Evolutionary conservation across 1,284 basidiomycete genomes (phyloP).

Genomic region (Puccinia coronata): DNA sequence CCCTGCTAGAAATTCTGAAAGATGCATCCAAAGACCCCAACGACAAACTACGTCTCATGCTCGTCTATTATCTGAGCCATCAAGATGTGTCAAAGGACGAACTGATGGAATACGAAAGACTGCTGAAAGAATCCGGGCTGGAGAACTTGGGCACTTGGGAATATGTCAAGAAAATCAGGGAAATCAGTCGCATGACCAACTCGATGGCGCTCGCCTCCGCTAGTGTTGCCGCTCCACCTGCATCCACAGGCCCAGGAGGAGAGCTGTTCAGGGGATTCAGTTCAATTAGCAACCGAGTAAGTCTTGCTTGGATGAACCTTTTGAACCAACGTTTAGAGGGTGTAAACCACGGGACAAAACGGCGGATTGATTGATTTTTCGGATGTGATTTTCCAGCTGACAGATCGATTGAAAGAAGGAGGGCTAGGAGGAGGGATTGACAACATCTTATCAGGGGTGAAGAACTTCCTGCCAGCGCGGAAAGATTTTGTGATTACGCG

Average conservation of each 20-base stretch:
- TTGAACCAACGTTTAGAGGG: background rate
- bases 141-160: constrained; percentile 77
- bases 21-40: constrained; percentile 66
- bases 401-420: constrained; percentile 88
- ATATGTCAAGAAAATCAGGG: constrained; percentile 83
- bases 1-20: constrained; percentile 79
- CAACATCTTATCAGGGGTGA: constrained; percentile 94
- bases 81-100: constrained; percentile 80
- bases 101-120: constrained; percentile 79
- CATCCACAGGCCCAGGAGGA: constrained; percentile 63
- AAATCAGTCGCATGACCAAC: constrained; percentile 87
- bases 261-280: constrained; percentile 90
- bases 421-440: constrained; percentile 73
- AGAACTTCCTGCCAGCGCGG: constrained; percentile 93
- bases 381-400: constrained; percentile 69
- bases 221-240: constrained; percentile 68
- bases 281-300: constrained; percentile 81
- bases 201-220: constrained; percentile 64
- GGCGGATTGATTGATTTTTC: too few species aligned
- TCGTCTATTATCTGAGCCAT: constrained; percentile 92
- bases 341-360: too few species aligned
- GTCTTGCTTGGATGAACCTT: constrained; percentile 55
- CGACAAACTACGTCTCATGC: constrained; percentile 89
- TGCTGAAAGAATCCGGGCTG: constrained; percentile 77
- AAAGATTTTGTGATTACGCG: constrained; percentile 92